These are phyloP conservation scores for Gamsiella multidivaricata DNA, from an alignment of 192 early-diverging fungal genomes.

Conservation along the genomic window DNA sequence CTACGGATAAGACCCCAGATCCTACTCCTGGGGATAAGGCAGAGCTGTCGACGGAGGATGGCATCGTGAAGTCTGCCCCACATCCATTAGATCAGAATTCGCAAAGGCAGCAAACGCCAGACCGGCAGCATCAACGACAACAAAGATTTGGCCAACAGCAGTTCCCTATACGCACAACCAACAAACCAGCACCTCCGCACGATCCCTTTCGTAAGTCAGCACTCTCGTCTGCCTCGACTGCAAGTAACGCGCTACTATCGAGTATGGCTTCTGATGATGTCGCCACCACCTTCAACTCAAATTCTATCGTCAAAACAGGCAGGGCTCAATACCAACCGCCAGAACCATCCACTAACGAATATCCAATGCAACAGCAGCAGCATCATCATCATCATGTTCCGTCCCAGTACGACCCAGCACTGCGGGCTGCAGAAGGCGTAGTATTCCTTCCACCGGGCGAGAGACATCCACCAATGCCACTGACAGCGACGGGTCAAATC, in stretches of 20 bases:
- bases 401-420: too few species aligned
- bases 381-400: not conserved
- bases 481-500: slow-evolving; percentile 29
- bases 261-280: not conserved
- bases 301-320: not conserved
- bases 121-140: not conserved
- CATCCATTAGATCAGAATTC: not conserved
- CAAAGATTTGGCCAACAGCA: slow-evolving; percentile 6
- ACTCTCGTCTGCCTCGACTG: not conserved
- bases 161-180: slow-evolving; percentile 23
- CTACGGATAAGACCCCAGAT: not conserved
- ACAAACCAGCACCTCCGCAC: slow-evolving; percentile 43
- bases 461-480: not conserved
- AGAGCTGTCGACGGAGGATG: not conserved
- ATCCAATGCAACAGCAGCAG: slow-evolving; percentile 4
- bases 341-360: slow-evolving; percentile 2
- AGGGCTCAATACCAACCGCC: slow-evolving; percentile 22
- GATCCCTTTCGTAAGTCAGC: slow-evolving; percentile 40
- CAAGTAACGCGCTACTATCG: not conserved
- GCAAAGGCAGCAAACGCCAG: slow-evolving; percentile 1
- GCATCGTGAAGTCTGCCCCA: slow-evolving; percentile 15
- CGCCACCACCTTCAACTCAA: not conserved
- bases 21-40: not conserved
- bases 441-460: not conserved
- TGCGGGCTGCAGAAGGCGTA: too few species aligned